Evolutionary conservation across 75 land plant species (phyloP).

Genomic region (Adiantum capillusveneris): DNA sequence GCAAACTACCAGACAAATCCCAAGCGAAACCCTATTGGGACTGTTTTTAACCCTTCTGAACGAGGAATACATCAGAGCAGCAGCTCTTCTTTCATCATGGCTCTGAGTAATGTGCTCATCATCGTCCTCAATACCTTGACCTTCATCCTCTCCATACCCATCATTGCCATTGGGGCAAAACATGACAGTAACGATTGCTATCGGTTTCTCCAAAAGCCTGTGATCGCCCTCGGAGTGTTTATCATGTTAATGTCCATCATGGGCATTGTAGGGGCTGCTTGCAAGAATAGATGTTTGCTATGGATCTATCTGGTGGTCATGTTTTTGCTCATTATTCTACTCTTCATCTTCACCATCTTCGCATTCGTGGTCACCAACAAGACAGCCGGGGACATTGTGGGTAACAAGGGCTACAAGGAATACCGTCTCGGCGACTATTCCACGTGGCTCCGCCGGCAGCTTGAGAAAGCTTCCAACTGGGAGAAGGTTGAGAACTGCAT

Average conservation of each 20-base stretch:
- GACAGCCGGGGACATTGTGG: constrained; percentile 25
- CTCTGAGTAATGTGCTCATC: constrained; percentile 17
- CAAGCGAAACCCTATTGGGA: too few species aligned
- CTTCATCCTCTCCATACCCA: constrained; percentile 22
- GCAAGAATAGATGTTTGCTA: constrained; percentile 11
- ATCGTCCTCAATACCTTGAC: constrained; percentile 25
- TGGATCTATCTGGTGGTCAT: constrained; percentile 15
- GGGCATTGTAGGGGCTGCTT: constrained; percentile 21
- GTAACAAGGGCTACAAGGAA: constrained; percentile 26
- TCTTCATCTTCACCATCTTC: constrained; percentile 17
- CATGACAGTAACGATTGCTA: constrained; percentile 20
- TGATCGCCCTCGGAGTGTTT: constrained; percentile 19
- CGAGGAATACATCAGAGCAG: too few species aligned
- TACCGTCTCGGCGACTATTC: constrained; percentile 31
- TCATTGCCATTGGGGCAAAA: constrained; percentile 20
- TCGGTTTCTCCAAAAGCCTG: constrained; percentile 21
- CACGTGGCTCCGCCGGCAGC: constrained; percentile 15
- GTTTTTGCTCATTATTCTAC: constrained; percentile 21
- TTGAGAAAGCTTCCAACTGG: constrained; percentile 21
- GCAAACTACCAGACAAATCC: too few species aligned
- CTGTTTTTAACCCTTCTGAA: too few species aligned
- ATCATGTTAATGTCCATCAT: constrained; percentile 11
- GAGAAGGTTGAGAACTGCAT: constrained; percentile 15
- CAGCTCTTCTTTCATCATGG: not conserved
- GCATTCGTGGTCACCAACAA: constrained; percentile 35